These are phyloP conservation scores for Diplosphaera chodatii DNA, from an alignment of 139 green algal species.

Conservation along the genomic window DNA sequence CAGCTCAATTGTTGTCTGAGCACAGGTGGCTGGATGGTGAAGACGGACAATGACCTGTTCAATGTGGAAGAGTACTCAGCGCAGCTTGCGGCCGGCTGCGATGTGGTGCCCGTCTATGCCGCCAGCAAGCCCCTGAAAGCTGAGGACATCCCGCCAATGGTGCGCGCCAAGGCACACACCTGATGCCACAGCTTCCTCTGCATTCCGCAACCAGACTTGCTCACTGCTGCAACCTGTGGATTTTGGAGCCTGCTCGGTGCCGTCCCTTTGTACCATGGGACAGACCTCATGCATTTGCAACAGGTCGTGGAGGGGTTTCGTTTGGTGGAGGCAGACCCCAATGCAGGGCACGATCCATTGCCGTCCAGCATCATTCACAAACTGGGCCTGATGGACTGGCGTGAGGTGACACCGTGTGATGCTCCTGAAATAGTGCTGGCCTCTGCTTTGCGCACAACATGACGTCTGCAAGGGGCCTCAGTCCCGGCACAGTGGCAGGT, in stretches of 20 bases:
- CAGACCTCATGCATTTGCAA: neutral
- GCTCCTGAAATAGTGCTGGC: no score
- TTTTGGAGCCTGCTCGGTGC: no score
- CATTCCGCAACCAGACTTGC: no score
- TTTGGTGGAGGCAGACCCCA: neutral
- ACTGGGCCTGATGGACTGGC: constrained; percentile 11
- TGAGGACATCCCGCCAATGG: neutral
- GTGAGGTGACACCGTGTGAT: no score
- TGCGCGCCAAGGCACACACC: neutral
- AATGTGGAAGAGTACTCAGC: neutral
- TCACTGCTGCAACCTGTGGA: no score
- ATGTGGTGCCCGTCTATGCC: constrained; percentile 10
- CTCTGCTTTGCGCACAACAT: no score
- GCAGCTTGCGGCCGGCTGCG: neutral
- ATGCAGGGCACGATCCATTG: constrained; percentile 19
- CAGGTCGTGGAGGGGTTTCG: neutral
- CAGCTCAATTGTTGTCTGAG: neutral
- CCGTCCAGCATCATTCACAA: constrained; percentile 15
- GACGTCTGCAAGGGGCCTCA: no score
- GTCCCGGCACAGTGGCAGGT: no score
- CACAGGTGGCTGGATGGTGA: neutral
- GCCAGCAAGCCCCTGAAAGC: constrained; percentile 2
- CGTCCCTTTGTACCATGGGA: no score
- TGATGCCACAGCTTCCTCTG: no score
- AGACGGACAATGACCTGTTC: neutral